Evolutionary conservation across 257 asterid species (phyloP), one percentile per base, ranked within the genome.

Genomic region (Rubia yunnanensis): DNA sequence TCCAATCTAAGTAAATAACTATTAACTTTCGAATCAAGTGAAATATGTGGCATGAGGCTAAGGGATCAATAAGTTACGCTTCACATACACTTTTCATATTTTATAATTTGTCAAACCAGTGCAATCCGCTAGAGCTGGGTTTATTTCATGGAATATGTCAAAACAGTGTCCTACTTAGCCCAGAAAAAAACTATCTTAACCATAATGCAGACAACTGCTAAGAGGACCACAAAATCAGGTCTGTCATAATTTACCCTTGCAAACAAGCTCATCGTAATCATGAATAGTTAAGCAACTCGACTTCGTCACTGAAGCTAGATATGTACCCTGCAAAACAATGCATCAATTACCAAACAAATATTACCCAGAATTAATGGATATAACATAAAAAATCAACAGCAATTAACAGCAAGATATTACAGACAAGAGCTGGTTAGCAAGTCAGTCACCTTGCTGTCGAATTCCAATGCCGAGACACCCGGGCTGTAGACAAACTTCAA

Each of bases 211-310:
- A 62, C 17, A 24, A 17, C 35, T 22, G 66, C 28, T 62, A 13
- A 3, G 27, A 11, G 26, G 10, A 44, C 6, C 30, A 41, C 23
- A 32, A 36, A 63, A 15, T 28, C 27, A 41, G 27, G 27, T 44
- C 50, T 17, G 14, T n/a, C 55, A 27, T 26, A 41, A 7, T 63
- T 82, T 87, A 92, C 98, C 98, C 64, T 81, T 73, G 67, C 72
- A 73, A 72, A 58, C 79, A 69, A 92, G 77, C 72, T 70, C 81
- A 46, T 89, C 98, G 58, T 84, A 92, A 79, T 89, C 96, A 55
- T 92, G 98, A 76, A 92, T 89, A 20, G 96, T 89, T 78, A 92
- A 72, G 90, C 96, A 92, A 41, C 98, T 96, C 67, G 89, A 72
- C 66, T 76, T 84, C 72, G 98, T 92, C 35, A 71, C 95, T 3